These are phyloP conservation scores for Talaromyces thailandensis DNA, from an alignment of 495 filamentous ascomycete genomes.

Conservation along the genomic window DNA sequence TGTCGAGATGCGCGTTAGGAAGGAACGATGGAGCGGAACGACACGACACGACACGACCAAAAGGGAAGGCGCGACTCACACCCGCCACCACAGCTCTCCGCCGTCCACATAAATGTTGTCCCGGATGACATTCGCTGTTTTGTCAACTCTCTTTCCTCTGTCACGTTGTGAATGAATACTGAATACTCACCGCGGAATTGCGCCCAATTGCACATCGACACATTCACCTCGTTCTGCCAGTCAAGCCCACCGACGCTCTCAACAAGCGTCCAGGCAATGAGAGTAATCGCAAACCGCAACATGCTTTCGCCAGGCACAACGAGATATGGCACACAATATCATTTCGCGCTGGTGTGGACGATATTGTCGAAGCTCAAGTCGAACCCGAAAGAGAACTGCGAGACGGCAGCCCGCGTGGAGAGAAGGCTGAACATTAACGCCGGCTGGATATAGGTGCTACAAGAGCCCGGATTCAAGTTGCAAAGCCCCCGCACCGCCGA, in stretches of 20 bases:
- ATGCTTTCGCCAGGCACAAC: neutral
- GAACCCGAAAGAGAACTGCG: neutral
- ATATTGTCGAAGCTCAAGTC: neutral
- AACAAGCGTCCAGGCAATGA: neutral
- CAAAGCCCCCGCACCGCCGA: neutral
- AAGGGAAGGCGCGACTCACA: constrained; percentile 12
- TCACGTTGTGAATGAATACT: too few species aligned
- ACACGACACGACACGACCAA: too few species aligned
- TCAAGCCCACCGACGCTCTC: neutral
- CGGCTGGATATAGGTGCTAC: neutral
- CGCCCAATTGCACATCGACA: constrained; percentile 51
- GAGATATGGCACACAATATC: neutral
- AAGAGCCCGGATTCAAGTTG: neutral
- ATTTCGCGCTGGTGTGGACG: neutral
- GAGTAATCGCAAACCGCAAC: neutral
- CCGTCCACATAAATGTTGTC: constrained; percentile 66
- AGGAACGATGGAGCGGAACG: neutral
- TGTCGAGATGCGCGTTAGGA: neutral
- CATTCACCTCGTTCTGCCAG: constrained; percentile 23
- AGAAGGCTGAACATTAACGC: neutral
- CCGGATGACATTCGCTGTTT: constrained; percentile 47
- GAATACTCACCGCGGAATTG: constrained; percentile 34
- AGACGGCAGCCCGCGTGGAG: neutral
- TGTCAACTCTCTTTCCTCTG: constrained; percentile 1
- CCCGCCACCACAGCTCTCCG: constrained; percentile 42